Evolutionary conservation across 176 grass and related monocot species (phyloP).

Genomic region (Eleusine indica): DNA sequence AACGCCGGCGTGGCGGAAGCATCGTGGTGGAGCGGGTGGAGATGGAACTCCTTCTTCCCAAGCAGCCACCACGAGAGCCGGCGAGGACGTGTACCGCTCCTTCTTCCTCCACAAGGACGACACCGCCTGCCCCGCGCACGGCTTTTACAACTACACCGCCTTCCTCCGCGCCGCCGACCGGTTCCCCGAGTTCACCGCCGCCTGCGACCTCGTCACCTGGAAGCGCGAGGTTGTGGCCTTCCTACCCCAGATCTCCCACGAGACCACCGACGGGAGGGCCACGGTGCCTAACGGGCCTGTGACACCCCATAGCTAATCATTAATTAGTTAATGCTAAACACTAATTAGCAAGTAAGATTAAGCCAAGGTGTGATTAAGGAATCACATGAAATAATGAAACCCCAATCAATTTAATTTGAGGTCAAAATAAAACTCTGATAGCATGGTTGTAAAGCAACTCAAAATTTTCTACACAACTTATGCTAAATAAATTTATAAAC

Average conservation of each 20-base stretch:
- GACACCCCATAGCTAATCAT: no score
- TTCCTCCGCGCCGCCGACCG: conserved; percentile 49
- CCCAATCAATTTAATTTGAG: no score
- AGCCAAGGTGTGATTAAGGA: no score
- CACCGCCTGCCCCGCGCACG: conserved; percentile 52
- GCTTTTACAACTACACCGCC: conserved; percentile 74
- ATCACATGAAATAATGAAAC: no score
- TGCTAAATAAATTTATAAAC: no score
- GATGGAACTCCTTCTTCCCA: not conserved
- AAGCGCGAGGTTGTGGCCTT: conserved; percentile 81
- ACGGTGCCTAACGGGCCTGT: conserved; percentile 66
- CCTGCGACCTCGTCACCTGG: conserved; percentile 26
- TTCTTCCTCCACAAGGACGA: conserved; percentile 77
- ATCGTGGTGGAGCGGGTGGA: not conserved
- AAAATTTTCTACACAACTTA: no score
- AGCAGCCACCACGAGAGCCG: not conserved
- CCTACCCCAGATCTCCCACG: conserved; percentile 79
- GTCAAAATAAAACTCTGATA: no score
- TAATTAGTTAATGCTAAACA: no score
- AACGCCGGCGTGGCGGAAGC: conserved; percentile 2
- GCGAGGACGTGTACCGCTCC: conserved; percentile 26
- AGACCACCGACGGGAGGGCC: conserved; percentile 80
- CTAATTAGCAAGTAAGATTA: no score
- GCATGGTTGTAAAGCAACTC: no score
- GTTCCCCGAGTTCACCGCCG: conserved; percentile 59